Evolutionary conservation across 2,329 filamentous ascomycete genomes (phyloP), one percentile per base, ranked within the genome.

Genomic region (Sporothrix sp.): DNA sequence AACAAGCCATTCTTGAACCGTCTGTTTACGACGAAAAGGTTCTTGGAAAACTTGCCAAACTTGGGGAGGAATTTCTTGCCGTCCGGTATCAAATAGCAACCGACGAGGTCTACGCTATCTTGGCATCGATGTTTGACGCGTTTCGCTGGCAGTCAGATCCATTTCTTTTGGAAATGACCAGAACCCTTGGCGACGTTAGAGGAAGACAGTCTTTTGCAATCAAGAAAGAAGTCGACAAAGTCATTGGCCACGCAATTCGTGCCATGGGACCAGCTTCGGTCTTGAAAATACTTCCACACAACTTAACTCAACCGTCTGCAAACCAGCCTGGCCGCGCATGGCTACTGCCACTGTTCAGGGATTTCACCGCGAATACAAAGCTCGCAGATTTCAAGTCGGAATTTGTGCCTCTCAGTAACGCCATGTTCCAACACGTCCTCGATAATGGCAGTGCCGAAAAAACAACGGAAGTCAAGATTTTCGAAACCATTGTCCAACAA

Each of bases 381-480:
- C 72, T 98, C 11, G 74, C 76, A 1, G 89, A 96, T 65, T 98
- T 98, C 74, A 84, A 82, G 58, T 71, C 75, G 3, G 88, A 94
- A 61, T 82, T 98, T 66, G 81, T 96, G 6, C 89, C 93, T 14
- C 72, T 98, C 21, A 97, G 91, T 63, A 86, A 95, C 64, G 70
- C 78, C 45, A 86, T 98, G 74, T 96, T 91, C 65, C 87, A 97
- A 64, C 82, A 79, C 57, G 86, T 97, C 5, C 71, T 95, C 42
- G 84, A 95, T 55, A 85, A 94, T 60, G 87, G 85, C 13, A 72
- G 79, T 20, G 81, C 80, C 13, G 86, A 91, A 62, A 96, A 95
- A 74, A 93, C 88, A 0, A 90, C 95, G 77, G 89, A 97, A 65
- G 79, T 93, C 63, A 98, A 98, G 73, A 94, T 98, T 53, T 98